phyloP scores from a whole-genome alignment of 768 basidiomycete genomes.

The Chlorophyllum brunneum region DNA sequence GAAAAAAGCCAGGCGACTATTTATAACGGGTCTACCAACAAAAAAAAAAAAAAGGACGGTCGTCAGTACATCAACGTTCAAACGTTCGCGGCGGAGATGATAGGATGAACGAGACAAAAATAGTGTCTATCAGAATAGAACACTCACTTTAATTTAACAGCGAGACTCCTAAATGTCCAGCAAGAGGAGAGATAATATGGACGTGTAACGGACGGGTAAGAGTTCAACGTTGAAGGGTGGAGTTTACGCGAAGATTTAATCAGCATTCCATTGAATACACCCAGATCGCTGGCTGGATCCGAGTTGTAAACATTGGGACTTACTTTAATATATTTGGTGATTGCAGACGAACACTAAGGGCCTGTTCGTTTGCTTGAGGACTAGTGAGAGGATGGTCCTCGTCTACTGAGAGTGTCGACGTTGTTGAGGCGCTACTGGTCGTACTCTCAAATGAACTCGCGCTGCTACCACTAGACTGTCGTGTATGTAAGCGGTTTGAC shows the following conservation, averaged over 20 bases:
- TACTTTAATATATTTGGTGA: not conserved
- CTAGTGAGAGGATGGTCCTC: not conserved
- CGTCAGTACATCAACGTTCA: not conserved
- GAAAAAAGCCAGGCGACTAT: not conserved
- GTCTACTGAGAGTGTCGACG: not conserved
- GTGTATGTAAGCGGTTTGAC: not conserved
- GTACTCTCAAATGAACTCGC: not conserved
- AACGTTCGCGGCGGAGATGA: not conserved
- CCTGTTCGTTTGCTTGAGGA: not conserved
- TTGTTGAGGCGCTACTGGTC: not conserved
- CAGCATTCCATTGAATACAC: too few relatives aligned
- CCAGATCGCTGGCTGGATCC: too few relatives aligned
- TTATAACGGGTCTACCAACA: not conserved
- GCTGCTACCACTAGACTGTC: not conserved
- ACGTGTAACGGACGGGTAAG: not conserved
- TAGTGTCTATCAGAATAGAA: too few relatives aligned
- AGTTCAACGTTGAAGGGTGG: too few relatives aligned
- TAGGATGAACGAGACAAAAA: not conserved
- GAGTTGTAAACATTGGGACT: too few relatives aligned
- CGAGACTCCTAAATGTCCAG: constrained; percentile 6
- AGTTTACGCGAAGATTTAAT: too few relatives aligned
- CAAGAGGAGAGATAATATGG: not conserved
- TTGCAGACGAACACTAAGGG: not conserved
- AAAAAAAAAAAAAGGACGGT: too few relatives aligned
- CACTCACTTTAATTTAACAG: constrained; percentile 7